These are phyloP conservation scores for Macrophomina tecta DNA, from an alignment of 2,329 filamentous ascomycete species.

Conservation along the genomic window DNA sequence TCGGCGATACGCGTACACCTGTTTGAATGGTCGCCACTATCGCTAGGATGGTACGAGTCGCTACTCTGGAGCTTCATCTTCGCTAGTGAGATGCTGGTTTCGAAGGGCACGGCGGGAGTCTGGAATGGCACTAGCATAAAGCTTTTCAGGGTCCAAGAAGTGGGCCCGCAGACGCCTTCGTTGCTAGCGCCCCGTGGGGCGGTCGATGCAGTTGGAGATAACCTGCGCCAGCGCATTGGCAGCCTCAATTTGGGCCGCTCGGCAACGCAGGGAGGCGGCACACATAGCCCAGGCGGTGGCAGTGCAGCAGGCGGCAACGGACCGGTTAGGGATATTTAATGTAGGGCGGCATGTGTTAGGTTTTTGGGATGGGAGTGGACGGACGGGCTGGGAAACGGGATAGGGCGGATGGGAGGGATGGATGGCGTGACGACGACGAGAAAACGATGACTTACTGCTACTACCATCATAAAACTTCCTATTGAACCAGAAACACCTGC, in stretches of 20 bases:
- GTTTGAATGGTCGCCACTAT: slow-evolving; percentile 91
- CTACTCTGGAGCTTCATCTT: slow-evolving; percentile 94
- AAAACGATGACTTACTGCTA: not conserved
- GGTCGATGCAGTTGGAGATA: slow-evolving; percentile 90
- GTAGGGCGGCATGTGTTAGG: not conserved
- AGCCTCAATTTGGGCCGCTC: slow-evolving; percentile 70
- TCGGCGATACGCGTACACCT: slow-evolving; percentile 79
- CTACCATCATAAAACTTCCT: not conserved
- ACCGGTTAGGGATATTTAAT: slow-evolving; percentile 44
- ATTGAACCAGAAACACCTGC: not conserved
- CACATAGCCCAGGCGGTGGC: slow-evolving; percentile 31
- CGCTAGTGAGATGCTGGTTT: slow-evolving; percentile 84
- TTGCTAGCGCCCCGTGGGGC: slow-evolving; percentile 85
- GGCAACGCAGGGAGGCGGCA: slow-evolving; percentile 31
- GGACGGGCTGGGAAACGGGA: not conserved
- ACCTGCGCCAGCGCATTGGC: slow-evolving; percentile 85
- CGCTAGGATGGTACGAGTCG: slow-evolving; percentile 94
- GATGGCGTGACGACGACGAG: slow-evolving; percentile 1
- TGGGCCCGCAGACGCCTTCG: slow-evolving; percentile 77
- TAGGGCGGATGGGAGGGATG: not conserved
- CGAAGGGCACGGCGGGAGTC: slow-evolving; percentile 85
- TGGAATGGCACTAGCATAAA: slow-evolving; percentile 92
- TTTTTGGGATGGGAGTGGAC: too few relatives aligned
- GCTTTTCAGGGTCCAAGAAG: slow-evolving; percentile 88
- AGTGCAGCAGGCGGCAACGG: slow-evolving; percentile 29